phyloP scores from a whole-genome alignment of 192 early-diverging fungal species.

The Coemansia sp. region DNA sequence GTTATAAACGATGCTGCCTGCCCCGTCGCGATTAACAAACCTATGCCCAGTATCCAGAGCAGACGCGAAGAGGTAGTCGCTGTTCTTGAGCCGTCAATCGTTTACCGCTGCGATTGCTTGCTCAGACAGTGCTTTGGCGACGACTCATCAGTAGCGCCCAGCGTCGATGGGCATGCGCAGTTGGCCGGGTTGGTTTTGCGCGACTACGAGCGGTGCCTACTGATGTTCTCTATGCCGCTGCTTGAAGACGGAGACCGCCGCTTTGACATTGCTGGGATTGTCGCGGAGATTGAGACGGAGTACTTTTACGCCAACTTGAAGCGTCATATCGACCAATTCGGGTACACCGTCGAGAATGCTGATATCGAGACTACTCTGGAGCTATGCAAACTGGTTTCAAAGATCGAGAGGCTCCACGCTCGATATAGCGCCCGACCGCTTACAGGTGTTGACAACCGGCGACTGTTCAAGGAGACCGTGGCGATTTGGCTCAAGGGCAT shows the following conservation, averaged over 20 bases:
- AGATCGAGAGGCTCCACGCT: slow-evolving; percentile 36
- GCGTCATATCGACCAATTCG: slow-evolving; percentile 42
- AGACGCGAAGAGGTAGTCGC: slow-evolving; percentile 37
- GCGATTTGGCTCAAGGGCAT: slow-evolving; percentile 43
- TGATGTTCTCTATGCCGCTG: slow-evolving; percentile 41
- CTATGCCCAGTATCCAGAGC: slow-evolving; percentile 43
- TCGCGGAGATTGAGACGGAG: slow-evolving; percentile 46
- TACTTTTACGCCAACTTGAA: slow-evolving; percentile 41
- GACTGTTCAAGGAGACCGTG: slow-evolving; percentile 41
- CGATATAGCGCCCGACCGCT: slow-evolving; percentile 19
- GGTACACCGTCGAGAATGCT: slow-evolving; percentile 29
- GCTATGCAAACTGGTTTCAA: slow-evolving; percentile 38
- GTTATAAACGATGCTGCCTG: slow-evolving; percentile 45
- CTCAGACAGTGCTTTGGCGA: slow-evolving; percentile 44
- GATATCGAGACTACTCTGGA: slow-evolving; percentile 44
- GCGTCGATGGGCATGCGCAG: slow-evolving; percentile 43
- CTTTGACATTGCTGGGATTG: slow-evolving; percentile 52
- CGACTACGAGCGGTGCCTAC: slow-evolving; percentile 41
- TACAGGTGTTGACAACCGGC: slow-evolving; percentile 34
- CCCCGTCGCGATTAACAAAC: slow-evolving; percentile 44
- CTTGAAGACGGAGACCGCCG: slow-evolving; percentile 53
- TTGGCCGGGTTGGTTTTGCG: slow-evolving; percentile 37
- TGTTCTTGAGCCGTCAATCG: slow-evolving; percentile 35
- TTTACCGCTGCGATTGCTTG: slow-evolving; percentile 49
- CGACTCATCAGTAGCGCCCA: slow-evolving; percentile 15